Evolutionary conservation across 441 rosid species (phyloP).

Genomic region (Dalechampia spathulata): DNA sequence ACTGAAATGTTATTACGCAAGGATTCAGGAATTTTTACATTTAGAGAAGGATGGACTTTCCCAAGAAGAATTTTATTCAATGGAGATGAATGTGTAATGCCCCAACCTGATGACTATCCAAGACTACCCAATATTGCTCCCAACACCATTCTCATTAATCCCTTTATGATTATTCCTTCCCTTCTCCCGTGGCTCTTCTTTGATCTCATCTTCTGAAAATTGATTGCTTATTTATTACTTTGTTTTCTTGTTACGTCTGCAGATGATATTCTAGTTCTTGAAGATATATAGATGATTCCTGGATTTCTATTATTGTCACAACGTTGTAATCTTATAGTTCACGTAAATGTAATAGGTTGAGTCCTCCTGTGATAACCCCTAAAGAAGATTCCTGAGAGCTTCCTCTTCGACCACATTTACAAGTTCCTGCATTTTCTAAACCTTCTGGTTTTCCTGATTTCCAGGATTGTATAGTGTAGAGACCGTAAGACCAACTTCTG

Average conservation of each 20-base stretch:
- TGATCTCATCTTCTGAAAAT: background rate
- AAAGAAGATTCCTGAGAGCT: too few species aligned
- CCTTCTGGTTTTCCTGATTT: too few species aligned
- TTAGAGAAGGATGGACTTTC: slow-evolving; percentile 80
- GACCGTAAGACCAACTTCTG: too few species aligned
- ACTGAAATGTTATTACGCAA: slow-evolving; percentile 60
- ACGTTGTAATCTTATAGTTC: too few species aligned
- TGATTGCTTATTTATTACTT: background rate
- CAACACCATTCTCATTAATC: background rate
- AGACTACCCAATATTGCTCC: slow-evolving; percentile 44
- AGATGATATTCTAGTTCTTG: too few species aligned
- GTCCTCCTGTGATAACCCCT: too few species aligned
- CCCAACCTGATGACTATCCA: slow-evolving; percentile 69
- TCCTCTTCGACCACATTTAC: too few species aligned
- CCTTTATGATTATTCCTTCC: background rate
- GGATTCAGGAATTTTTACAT: slow-evolving; percentile 48
- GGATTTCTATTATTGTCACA: too few species aligned
- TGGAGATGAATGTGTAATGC: slow-evolving; percentile 95
- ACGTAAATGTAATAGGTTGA: too few species aligned
- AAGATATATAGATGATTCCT: background rate
- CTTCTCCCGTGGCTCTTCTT: slow-evolving; percentile 17
- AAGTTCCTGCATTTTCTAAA: too few species aligned
- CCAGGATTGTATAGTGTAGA: too few species aligned
- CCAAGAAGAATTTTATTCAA: slow-evolving; percentile 70
- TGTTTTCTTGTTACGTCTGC: background rate